Conservation (phyloP, 345 rosid genomes). For the Hibiscus trionum region DNA sequence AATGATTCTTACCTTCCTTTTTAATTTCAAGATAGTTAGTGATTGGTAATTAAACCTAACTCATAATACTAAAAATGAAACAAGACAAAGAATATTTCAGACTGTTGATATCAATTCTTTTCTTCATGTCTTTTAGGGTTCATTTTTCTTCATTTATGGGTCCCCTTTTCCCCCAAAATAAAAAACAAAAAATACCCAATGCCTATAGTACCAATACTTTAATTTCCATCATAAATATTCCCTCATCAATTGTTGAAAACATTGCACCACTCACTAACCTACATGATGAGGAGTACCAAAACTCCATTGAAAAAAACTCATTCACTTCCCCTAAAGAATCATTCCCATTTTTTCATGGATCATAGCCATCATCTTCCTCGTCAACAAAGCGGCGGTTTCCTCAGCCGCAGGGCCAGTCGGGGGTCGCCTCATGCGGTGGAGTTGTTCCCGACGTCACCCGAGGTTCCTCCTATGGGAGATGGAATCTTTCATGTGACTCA, state of each 20-base stretch:
- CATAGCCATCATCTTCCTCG: neutral
- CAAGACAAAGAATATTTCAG: neutral
- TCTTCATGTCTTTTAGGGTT: neutral
- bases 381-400: neutral
- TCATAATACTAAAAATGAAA: neutral
- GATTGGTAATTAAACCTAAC: neutral
- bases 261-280: neutral
- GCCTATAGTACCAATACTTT: slow-evolving; percentile 13
- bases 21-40: neutral
- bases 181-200: neutral
- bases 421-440: slow-evolving; percentile 17
- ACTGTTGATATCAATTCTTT: neutral
- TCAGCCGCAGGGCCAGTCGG: neutral
- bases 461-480: slow-evolving; percentile 31
- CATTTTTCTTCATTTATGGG: neutral
- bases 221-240: slow-evolving; percentile 28
- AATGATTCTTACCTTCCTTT: neutral
- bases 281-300: slow-evolving; percentile 5
- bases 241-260: neutral
- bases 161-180: neutral
- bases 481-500: slow-evolving; percentile 50
- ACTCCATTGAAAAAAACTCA: slow-evolving; percentile 16
- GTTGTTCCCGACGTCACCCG: slow-evolving; percentile 46
- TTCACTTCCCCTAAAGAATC: slow-evolving; percentile 3
- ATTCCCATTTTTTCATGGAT: slow-evolving; percentile 12